Evolutionary conservation across 441 rosid species (phyloP), one percentile per base, ranked within the genome.

Genomic region (Adansonia rubrostipa): DNA sequence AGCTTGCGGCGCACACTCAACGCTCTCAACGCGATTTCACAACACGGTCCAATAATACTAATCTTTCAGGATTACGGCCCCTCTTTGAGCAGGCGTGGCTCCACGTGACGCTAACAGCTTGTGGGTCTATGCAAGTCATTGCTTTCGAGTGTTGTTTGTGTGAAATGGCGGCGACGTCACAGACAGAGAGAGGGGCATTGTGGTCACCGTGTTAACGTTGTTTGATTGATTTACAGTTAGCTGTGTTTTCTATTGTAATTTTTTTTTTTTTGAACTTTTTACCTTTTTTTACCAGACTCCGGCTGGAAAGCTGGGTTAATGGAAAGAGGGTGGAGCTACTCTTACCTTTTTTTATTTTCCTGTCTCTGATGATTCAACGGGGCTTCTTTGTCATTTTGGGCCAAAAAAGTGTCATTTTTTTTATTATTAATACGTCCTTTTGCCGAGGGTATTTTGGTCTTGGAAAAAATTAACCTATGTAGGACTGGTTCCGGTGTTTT

Each of bases 1-100:
- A 51, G 62, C 7, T 70, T 48, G 15, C 13, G 47, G 20, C 75
- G 47, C 9, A 53, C 45, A 33, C 42, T 17, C 66, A 44, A 56
- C 62, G 11, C n/a, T 0, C 64, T 13, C 5, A 40, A 19, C 3
- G 69, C 33, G 50, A 24, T 24, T 70, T 1, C 3, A 8, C 4
- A 60, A 4, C 80, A 77, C 80, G 61, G 17, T 17, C 80, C 80
- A 70, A 58, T 28, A 11, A 42, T 20, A 10, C 47, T 50, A 57
- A 14, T 19, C 40, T 22, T 68, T 9, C 3, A 0, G 42, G 50
- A 65, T 65, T 40, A 8, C 22, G 70, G 50, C 14, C 50, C 69
- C 71, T 33, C 50, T 62, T 65, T 40, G 28, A 9, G 24, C 20
- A 4, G 6, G 24, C 22, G 20, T 48, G 40, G 6, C 5, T 9